phyloP scores from a whole-genome alignment of 768 basidiomycete species.

The Exidia glandulosa region DNA sequence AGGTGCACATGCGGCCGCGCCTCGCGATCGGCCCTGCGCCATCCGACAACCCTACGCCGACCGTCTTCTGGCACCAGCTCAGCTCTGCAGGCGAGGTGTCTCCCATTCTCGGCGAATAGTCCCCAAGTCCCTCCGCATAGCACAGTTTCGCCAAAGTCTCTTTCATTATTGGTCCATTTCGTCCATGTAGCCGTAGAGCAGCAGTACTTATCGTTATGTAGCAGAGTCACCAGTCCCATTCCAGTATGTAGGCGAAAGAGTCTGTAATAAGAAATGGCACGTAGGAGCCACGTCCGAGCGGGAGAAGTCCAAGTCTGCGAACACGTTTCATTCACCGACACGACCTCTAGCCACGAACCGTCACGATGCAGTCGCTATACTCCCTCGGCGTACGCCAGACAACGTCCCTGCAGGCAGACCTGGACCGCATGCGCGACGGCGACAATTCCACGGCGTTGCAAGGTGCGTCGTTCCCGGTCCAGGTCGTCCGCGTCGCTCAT shows the following conservation, averaged over 20 bases:
- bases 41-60: too few species aligned
- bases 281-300: too few species aligned
- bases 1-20: neutral
- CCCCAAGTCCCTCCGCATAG: too few species aligned
- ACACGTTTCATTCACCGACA: neutral
- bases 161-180: too few species aligned
- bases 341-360: neutral
- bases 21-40: neutral
- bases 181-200: too few species aligned
- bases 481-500: constrained; percentile 14
- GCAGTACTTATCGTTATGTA: too few species aligned
- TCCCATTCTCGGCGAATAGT: neutral
- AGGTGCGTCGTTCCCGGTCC: constrained; percentile 42
- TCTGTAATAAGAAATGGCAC: too few species aligned
- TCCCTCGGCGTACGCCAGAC: constrained; percentile 89
- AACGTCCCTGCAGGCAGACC: constrained; percentile 74
- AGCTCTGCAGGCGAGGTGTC: neutral
- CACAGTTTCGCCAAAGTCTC: too few species aligned
- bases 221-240: too few species aligned
- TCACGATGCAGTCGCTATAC: constrained; percentile 84
- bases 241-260: too few species aligned
- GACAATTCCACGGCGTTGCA: constrained; percentile 71
- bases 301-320: too few species aligned
- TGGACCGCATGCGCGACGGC: constrained; percentile 71
- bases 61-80: neutral